Evolutionary conservation across 2,329 filamentous ascomycete genomes (phyloP).

Genomic region (Didymella arachidicola): DNA sequence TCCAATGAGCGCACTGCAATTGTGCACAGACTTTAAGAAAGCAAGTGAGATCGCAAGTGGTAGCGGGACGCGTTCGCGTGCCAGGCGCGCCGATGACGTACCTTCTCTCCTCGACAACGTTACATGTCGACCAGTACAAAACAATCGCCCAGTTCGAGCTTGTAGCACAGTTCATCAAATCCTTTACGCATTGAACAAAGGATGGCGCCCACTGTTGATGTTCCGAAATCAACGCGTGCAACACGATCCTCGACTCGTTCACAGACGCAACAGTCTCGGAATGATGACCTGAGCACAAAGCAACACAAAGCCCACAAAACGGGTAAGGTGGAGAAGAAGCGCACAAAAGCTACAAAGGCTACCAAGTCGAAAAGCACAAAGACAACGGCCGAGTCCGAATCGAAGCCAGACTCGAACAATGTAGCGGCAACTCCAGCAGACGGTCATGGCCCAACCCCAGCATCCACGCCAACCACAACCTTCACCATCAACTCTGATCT

Average conservation of each 20-base stretch:
- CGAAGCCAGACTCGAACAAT: not conserved
- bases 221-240: constrained; percentile 5
- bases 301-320: not conserved
- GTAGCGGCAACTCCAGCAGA: not conserved
- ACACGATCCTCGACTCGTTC: constrained; percentile 24
- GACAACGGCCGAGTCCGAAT: not conserved
- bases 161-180: too few relatives aligned
- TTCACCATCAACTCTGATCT: constrained; percentile 25
- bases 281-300: not conserved
- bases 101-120: not conserved
- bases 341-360: not conserved
- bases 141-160: not conserved
- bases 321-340: not conserved
- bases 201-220: not conserved
- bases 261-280: not conserved
- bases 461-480: not conserved
- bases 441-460: not conserved
- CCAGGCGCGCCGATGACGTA: not conserved
- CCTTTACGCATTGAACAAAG: not conserved
- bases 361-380: not conserved
- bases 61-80: not conserved
- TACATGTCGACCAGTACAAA: not conserved
- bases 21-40: not conserved
- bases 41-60: not conserved
- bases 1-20: too few relatives aligned